Base-by-base conservation (phyloP, 441 rosid genomes). In the Theobroma grandiflorum region DNA sequence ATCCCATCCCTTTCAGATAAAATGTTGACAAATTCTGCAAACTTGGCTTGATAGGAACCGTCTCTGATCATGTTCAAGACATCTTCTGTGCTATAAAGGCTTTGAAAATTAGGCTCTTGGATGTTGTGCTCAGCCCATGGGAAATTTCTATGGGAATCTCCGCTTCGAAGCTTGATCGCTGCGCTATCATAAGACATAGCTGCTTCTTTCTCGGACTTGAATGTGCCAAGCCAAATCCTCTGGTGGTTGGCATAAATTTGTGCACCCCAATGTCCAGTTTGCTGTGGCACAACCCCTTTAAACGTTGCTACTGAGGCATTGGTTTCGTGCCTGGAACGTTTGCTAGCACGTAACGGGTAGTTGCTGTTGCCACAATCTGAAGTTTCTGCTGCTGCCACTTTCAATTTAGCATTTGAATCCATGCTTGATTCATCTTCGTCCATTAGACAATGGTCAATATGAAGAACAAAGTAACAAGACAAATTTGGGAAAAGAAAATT, bases 21-120 rank as follows among this genome's bases (percentile, higher is more conserved):
- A n/a, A 57, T 69, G 71, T 82, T 78, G 31, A 91, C 80, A 72
- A 85, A 87, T 58, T 85, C 89, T 4, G 65, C 68, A 22, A 89
- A 94, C 58, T 88, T 90, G 11, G 86, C 79, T 14, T 72, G 90
- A 49, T 94, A 93, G 2, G 94, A 86, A 15, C 98, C 92, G 5
- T 92, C 96, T 75, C 84, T 86, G 68, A 95, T 94, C 97, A 94
- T 94, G 87, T 83, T 87, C 72, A 94, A 58, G 4, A 91, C 83
- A 16, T 77, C 85, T 66, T 93, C 92, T 3, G 81, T 67, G 12
- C 83, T 83, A 10, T 83, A 84, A 6, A 74, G 77, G 22, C 55
- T 78, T 78, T 89, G 96, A 65, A 93, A 94, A 45, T 75, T 72
- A 0, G 85, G 93, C 78, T 93, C 98, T 2, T 86, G 89, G 49